Evolutionary conservation across 805 yeast genomes (phyloP).

Genomic region (Scheffersomyces lignosus): DNA sequence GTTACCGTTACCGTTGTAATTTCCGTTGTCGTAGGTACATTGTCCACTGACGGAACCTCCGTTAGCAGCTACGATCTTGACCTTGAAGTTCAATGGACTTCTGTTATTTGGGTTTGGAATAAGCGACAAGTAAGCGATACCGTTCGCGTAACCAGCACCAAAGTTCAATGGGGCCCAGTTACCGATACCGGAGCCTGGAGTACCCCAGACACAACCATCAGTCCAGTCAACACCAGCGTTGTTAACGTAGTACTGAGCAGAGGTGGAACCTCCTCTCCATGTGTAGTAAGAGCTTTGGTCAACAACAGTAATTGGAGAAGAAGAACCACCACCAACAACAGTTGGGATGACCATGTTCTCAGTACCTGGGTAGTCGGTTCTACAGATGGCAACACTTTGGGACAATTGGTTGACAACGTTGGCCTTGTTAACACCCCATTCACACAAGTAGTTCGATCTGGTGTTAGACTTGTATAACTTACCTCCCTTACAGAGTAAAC

Average conservation of each 20-base stretch:
- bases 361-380: conserved; percentile 99
- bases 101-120: conserved; percentile 94
- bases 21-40: conserved; percentile 80
- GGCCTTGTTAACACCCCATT: conserved; percentile 78
- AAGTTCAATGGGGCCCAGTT: conserved; percentile 98
- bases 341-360: conserved; percentile 98
- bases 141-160: conserved; percentile 82
- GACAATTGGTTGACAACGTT: conserved; percentile 62
- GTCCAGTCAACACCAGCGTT: conserved; percentile 88
- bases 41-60: conserved; percentile 55
- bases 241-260: conserved; percentile 96
- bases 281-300: conserved; percentile 72
- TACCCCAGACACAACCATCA: conserved; percentile 96
- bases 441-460: conserved; percentile 70
- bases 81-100: conserved; percentile 56
- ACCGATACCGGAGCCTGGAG: conserved; percentile 75
- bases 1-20: conserved; percentile 63
- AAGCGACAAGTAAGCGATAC: conserved; percentile 77
- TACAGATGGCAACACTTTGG: conserved; percentile 82
- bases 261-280: conserved; percentile 81
- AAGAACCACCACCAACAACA: conserved; percentile 64
- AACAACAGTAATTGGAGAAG: conserved; percentile 74
- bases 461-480: conserved; percentile 80
- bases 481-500: conserved; percentile 83
- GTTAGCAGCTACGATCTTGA: conserved; percentile 69